phyloP scores from a whole-genome alignment of 805 yeast genomes.

The Grigorovia transvaalensis region DNA sequence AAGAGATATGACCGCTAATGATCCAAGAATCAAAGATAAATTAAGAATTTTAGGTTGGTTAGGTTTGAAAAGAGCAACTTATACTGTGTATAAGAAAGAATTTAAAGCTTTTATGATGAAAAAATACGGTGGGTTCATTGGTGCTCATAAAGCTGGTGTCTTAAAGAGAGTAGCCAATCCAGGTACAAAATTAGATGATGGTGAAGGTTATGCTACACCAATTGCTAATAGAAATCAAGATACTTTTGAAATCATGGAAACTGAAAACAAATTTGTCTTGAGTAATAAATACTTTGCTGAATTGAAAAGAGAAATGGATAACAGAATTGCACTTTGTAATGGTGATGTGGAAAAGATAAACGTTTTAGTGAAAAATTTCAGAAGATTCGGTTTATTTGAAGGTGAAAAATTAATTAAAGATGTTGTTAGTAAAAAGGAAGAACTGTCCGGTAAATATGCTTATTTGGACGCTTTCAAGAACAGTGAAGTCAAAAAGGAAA shows the following conservation, averaged over 20 bases:
- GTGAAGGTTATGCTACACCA: constrained; percentile 74
- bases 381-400: constrained; percentile 53
- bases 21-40: constrained; percentile 29
- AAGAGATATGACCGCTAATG: constrained; percentile 18
- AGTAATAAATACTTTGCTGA: constrained; percentile 43
- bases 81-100: constrained; percentile 57
- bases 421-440: constrained; percentile 17
- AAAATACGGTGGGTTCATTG: constrained; percentile 60
- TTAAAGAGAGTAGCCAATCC: constrained; percentile 45
- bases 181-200: constrained; percentile 53
- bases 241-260: constrained; percentile 31
- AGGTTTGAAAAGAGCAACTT: constrained; percentile 62
- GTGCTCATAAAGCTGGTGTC: constrained; percentile 64
- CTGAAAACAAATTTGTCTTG: constrained; percentile 39
- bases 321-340: constrained; percentile 24
- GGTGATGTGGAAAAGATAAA: constrained; percentile 28
- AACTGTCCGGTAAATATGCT: constrained; percentile 6
- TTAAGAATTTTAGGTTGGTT: constrained; percentile 80
- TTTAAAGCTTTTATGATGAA: constrained; percentile 55
- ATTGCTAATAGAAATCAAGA: constrained; percentile 18
- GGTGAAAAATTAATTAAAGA: constrained; percentile 28
- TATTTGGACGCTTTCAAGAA: background rate
- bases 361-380: constrained; percentile 43
- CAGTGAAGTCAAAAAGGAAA: background rate
- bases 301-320: constrained; percentile 40